Conservation (phyloP, 306 rosid species). For the Astragalus membranaceus region DNA sequence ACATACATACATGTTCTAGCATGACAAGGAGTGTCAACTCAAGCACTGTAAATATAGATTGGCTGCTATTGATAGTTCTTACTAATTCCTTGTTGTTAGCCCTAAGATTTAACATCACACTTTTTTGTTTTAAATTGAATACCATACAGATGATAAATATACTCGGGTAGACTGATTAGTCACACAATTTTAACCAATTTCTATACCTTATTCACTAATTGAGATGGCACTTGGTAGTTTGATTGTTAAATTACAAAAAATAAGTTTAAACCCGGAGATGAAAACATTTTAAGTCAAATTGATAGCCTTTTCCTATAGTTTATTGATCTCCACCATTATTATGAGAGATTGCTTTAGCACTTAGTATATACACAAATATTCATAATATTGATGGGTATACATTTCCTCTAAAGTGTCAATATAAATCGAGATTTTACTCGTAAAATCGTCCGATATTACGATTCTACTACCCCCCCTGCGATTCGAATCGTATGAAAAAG, state of each 20-base stretch:
- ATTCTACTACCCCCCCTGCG: too few relatives aligned
- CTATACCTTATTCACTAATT: background rate
- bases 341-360: background rate
- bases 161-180: background rate
- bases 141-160: background rate
- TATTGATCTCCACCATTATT: background rate
- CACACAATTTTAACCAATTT: background rate
- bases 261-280: constrained; percentile 6
- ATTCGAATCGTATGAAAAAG: too few relatives aligned
- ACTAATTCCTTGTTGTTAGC: background rate
- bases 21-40: background rate
- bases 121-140: background rate
- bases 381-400: background rate
- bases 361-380: background rate
- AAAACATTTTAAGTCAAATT: background rate
- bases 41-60: background rate
- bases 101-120: background rate
- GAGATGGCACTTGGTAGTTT: background rate
- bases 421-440: too few relatives aligned
- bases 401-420: background rate
- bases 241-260: background rate
- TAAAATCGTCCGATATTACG: too few relatives aligned
- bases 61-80: background rate
- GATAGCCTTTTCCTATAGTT: background rate
- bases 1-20: background rate